A percentile compares a stretch with the other conserved stretches of the same genome.
Evolutionary conservation across 2,329 filamentous ascomycete species (phyloP).

Genomic region (Pyricularia pennisetigena): DNA sequence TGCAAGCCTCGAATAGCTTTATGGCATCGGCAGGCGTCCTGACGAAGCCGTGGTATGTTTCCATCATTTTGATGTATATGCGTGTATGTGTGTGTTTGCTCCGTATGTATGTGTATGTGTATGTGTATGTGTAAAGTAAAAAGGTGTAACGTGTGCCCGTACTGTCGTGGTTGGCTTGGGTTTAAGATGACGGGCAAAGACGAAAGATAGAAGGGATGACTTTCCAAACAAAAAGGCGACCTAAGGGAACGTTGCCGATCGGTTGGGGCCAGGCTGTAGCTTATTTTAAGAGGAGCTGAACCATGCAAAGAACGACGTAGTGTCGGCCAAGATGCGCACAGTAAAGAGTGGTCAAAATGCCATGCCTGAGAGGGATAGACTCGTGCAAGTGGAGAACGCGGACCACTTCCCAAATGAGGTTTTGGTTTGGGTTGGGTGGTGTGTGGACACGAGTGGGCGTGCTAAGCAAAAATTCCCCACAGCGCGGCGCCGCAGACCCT

Average conservation of each 20-base stretch:
- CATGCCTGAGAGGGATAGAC: neutral
- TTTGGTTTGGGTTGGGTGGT: neutral
- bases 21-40: conserved; percentile 95
- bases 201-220: neutral
- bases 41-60: conserved; percentile 93
- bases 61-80: conserved; percentile 50
- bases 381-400: neutral
- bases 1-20: conserved; percentile 95
- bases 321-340: neutral
- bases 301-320: neutral
- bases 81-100: neutral
- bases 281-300: neutral
- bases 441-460: neutral
- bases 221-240: neutral
- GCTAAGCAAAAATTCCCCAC: conserved; percentile 1
- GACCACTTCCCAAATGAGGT: conserved; percentile 1
- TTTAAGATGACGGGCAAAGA: neutral
- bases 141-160: neutral
- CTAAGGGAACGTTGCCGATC: neutral
- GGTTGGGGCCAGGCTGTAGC: neutral
- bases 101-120: neutral
- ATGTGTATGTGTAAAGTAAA: neutral
- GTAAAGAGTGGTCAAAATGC: neutral
- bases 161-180: neutral
- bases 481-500: conserved; percentile 2